These are phyloP conservation scores for Cryptococcus jaspeensis DNA, from an alignment of 1,284 basidiomycete species.

Conservation along the genomic window DNA sequence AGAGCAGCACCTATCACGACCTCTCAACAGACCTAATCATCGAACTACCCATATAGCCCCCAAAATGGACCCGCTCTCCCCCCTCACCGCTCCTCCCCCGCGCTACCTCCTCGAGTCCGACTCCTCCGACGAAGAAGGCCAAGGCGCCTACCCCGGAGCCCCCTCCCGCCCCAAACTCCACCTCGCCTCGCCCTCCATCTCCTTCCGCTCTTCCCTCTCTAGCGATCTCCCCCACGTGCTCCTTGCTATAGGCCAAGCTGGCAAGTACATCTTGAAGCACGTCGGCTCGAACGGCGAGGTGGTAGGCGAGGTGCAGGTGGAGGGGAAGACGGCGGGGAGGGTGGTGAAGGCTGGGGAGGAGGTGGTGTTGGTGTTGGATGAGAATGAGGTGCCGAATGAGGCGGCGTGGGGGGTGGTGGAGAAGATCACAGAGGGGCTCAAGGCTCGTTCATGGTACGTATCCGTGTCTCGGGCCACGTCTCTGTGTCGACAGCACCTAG, in stretches of 20 bases:
- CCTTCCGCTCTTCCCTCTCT: neutral
- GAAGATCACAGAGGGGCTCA: conserved; percentile 6
- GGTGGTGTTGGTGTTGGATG: conserved; percentile 12
- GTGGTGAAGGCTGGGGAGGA: conserved; percentile 13
- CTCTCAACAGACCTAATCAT: too few relatives aligned
- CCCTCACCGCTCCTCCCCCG: conserved; percentile 38
- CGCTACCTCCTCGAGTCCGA: conserved; percentile 49
- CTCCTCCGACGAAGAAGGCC: conserved; percentile 47
- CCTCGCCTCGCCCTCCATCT: neutral
- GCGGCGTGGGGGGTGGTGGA: conserved; percentile 9
- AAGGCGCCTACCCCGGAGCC: conserved; percentile 32
- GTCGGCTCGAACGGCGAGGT: conserved; percentile 2
- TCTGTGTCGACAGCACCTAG: neutral
- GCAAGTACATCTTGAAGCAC: conserved; percentile 26
- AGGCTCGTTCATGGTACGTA: conserved; percentile 25
- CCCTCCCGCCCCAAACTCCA: conserved; percentile 9
- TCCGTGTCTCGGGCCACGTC: neutral
- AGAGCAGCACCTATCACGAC: too few relatives aligned
- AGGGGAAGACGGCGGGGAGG: conserved; percentile 9
- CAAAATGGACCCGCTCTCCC: conserved; percentile 29
- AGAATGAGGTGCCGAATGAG: conserved; percentile 7
- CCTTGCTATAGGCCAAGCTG: conserved; percentile 38
- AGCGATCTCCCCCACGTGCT: conserved; percentile 9
- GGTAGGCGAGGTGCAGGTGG: conserved; percentile 16
- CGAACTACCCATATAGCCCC: too few relatives aligned